Evolutionary conservation across 192 early-diverging fungal genomes (phyloP).

Genomic region (Dissophora globulifera): DNA sequence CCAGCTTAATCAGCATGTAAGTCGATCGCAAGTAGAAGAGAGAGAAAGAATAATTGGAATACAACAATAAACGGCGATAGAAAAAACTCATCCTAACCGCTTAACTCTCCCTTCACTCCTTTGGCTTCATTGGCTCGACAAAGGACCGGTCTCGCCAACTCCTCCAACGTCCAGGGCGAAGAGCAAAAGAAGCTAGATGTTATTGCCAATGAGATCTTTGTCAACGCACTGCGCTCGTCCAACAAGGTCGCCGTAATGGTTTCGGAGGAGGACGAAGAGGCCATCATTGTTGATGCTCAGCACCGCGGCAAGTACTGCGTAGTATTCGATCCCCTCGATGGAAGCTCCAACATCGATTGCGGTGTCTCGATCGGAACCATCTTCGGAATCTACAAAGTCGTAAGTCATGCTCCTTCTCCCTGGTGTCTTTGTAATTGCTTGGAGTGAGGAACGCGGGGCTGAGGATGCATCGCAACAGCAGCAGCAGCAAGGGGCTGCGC

Average conservation of each 20-base stretch:
- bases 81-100: too few species aligned
- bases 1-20: slow-evolving; percentile 95
- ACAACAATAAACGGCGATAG: too few species aligned
- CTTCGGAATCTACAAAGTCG: slow-evolving; percentile 96
- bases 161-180: slow-evolving; percentile 92
- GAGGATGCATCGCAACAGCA: too few species aligned
- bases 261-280: slow-evolving; percentile 96
- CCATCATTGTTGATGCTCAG: slow-evolving; percentile 84
- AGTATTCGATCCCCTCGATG: slow-evolving; percentile 98
- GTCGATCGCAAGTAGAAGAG: too few species aligned
- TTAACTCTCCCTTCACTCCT: too few species aligned
- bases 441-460: not conserved
- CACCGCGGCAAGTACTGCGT: slow-evolving; percentile 92
- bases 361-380: slow-evolving; percentile 99
- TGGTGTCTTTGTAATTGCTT: slow-evolving; percentile 1
- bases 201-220: slow-evolving; percentile 98
- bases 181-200: slow-evolving; percentile 98
- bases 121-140: too few species aligned
- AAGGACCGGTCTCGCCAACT: slow-evolving; percentile 86
- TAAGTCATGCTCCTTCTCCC: slow-evolving; percentile 66
- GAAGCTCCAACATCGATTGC: slow-evolving; percentile 97
- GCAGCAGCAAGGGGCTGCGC: too few species aligned
- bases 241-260: slow-evolving; percentile 95
- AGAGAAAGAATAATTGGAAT: too few species aligned
- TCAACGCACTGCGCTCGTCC: slow-evolving; percentile 89